These are phyloP conservation scores for Dothideomycetes sp. DNA, from an alignment of 2,329 filamentous ascomycete species.

Conservation along the genomic window DNA sequence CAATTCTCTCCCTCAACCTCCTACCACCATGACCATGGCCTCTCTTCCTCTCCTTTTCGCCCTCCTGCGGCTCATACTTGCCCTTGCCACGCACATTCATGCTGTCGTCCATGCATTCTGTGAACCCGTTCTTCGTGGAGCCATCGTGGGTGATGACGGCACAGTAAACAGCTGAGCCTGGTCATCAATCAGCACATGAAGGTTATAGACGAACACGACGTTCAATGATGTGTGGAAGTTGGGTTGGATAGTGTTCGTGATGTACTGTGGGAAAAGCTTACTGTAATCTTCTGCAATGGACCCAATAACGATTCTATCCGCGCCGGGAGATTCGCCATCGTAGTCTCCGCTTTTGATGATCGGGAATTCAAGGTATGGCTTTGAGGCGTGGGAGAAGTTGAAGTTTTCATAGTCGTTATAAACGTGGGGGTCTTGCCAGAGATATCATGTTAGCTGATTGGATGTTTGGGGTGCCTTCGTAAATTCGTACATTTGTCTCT, in stretches of 20 bases:
- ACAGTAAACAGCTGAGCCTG: conserved; percentile 16
- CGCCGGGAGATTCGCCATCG: conserved; percentile 16
- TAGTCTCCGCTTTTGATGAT: conserved; percentile 16
- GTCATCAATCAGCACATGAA: no score
- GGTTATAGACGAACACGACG: no score
- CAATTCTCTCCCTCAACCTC: not conserved
- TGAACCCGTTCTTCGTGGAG: conserved; percentile 18
- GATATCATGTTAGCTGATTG: no score
- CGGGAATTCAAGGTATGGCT: conserved; percentile 23
- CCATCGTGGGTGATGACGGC: conserved; percentile 21
- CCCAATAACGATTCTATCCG: conserved; percentile 23
- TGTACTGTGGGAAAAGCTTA: not conserved
- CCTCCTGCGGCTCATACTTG: not conserved
- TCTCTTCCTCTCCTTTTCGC: not conserved
- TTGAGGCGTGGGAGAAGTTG: conserved; percentile 18
- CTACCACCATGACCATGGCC: not conserved
- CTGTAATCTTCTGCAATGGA: conserved; percentile 17
- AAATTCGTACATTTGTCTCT: not conserved
- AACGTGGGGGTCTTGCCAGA: conserved; percentile 16
- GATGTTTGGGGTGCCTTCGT: no score
- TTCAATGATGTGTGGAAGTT: no score
- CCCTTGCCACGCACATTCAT: conserved; percentile 2
- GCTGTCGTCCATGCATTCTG: conserved; percentile 18
- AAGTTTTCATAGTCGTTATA: conserved; percentile 25
- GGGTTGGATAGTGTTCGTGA: not conserved